Percentiles rank a stretch among this genome's conserved stretches.
Conservation (phyloP, 208 protist genomes). For the Tetramitus jugosus region DNA sequence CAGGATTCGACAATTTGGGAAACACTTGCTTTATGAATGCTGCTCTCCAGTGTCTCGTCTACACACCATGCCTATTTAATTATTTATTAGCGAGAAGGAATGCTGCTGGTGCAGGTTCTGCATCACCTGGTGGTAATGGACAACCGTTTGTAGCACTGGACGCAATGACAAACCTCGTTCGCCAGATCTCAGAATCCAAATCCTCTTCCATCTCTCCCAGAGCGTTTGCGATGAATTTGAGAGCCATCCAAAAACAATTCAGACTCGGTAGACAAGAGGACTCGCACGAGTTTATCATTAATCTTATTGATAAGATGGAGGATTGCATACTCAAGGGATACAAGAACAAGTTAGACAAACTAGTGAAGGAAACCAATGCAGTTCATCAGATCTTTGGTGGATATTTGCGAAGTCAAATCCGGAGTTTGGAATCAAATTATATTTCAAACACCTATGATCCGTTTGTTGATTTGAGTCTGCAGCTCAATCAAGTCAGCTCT, state of each 20-base stretch:
- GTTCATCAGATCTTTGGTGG: slow-evolving; percentile 32
- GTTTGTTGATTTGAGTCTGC: slow-evolving; percentile 26
- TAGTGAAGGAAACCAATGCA: slow-evolving; percentile 16
- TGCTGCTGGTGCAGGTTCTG: background rate
- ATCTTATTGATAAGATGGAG: slow-evolving; percentile 28
- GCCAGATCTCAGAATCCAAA: slow-evolving; percentile 19
- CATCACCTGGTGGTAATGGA: background rate
- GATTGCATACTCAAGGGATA: background rate
- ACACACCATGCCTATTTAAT: slow-evolving; percentile 60
- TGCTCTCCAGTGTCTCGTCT: slow-evolving; percentile 67
- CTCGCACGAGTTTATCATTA: slow-evolving; percentile 34
- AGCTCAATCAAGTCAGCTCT: slow-evolving; percentile 14
- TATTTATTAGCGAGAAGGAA: slow-evolving; percentile 44
- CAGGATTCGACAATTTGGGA: slow-evolving; percentile 66
- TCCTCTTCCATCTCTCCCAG: background rate
- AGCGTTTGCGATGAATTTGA: background rate
- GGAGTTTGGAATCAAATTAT: background rate
- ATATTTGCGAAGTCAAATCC: slow-evolving; percentile 24
- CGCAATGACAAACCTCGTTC: background rate
- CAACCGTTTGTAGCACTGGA: background rate
- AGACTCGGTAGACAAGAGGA: slow-evolving; percentile 35
- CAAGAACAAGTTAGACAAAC: slow-evolving; percentile 4
- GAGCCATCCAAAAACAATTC: slow-evolving; percentile 21
- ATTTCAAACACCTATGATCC: slow-evolving; percentile 32
- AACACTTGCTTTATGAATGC: slow-evolving; percentile 86